Base-by-base conservation (phyloP, 2,329 filamentous ascomycete species). In the Cladophialophora immunda region DNA sequence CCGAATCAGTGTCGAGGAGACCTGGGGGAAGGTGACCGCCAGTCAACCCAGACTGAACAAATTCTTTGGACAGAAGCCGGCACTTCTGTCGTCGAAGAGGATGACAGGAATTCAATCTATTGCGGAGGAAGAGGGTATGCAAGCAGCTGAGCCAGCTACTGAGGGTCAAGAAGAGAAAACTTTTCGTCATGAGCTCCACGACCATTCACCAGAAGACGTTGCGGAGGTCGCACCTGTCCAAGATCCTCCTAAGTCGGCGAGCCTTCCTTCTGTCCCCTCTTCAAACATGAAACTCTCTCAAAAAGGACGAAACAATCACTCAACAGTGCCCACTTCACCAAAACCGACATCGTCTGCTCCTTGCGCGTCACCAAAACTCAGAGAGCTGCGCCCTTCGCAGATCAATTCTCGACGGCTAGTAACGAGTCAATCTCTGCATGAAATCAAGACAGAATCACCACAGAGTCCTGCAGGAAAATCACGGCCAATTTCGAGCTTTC, bases 1-100 rank as follows among this genome's bases (percentile, higher is more conserved):
- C 27, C 67, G 69, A 38, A 68, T 73, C 29, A 66, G 53, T 11
- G 53, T 70, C 45, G 71, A 73, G 41, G 69, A 71, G 30, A 71
- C 69, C n/a, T 72, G 70, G 71, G 71, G 70, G 7, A 73, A 72
- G 59, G 69, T 73, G 19, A 67, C 65, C 1, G 69, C 70, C 2
- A 73, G 71, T 45, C 71, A 73, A 55, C 69, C 65, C 2, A 61
- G 71, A 52, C 56, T 73, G 58, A 70, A 70, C 52, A 69, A 52
- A 13, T 73, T 72, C 62, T 73, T 73, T 61, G 67, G 62, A 25
- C 67, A 58, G 29, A 64, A 45, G n/a, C 36, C 55, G 7, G 55
- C 45, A 4, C 30, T 50, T 6, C 27, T 55, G 22, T 22, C 56
- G 9, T 19, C 47, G n/a, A 66, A 62, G 34, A 34, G 50, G 19